These are phyloP conservation scores for Fragaria nilgerrensis DNA, from an alignment of 306 rosid species.

Conservation along the genomic window DNA sequence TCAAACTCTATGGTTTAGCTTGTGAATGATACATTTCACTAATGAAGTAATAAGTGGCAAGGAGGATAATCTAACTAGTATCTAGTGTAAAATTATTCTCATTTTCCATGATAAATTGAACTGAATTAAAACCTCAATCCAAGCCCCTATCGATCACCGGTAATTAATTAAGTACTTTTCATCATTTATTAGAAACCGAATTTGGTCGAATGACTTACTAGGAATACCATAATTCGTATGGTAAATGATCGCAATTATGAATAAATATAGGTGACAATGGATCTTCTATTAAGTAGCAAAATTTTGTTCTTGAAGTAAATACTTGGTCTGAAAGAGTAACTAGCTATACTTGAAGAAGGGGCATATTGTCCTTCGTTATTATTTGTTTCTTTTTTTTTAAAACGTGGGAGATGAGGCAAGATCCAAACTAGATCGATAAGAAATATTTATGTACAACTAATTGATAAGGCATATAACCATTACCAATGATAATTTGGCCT, in stretches of 20 bases:
- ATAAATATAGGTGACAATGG: not conserved
- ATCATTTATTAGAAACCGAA: not conserved
- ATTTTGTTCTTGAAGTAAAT: too few relatives aligned
- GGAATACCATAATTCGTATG: not conserved
- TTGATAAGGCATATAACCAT: not conserved
- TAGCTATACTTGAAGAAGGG: not conserved
- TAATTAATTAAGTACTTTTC: not conserved
- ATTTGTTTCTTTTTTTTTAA: too few relatives aligned
- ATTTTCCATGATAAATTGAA: slow-evolving; percentile 2
- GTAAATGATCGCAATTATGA: not conserved
- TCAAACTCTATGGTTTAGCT: not conserved
- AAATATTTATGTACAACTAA: not conserved
- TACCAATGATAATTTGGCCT: not conserved
- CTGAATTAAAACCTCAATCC: not conserved
- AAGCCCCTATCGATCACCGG: not conserved
- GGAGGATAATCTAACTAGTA: not conserved
- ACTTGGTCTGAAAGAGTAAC: not conserved
- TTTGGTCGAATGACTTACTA: not conserved
- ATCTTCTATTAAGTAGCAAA: not conserved
- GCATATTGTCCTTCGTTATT: too few relatives aligned
- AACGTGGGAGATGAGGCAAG: not conserved
- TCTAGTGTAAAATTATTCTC: not conserved
- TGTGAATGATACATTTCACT: not conserved
- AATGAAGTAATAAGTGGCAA: not conserved
- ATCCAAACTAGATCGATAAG: not conserved